Evolutionary conservation across 768 basidiomycete genomes (phyloP).

Genomic region (Macrolepiota fuliginosa): DNA sequence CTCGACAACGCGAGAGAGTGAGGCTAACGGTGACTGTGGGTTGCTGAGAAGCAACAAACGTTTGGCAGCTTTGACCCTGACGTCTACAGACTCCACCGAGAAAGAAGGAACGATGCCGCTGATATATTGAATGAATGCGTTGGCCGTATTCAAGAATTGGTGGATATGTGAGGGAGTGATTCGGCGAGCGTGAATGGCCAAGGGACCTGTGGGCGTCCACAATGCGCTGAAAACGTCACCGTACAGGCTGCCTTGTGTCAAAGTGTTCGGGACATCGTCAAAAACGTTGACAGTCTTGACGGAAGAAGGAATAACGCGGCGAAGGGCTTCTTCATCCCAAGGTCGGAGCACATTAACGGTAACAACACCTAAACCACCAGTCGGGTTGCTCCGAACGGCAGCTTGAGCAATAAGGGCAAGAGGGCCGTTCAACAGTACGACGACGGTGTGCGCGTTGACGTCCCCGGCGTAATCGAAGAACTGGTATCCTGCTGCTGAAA

Average conservation of each 20-base stretch:
- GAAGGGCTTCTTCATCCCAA: slow-evolving; percentile 72
- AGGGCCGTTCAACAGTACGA: slow-evolving; percentile 77
- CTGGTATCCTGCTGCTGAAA: slow-evolving; percentile 61
- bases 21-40: slow-evolving; percentile 52
- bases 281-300: slow-evolving; percentile 66
- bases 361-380: slow-evolving; percentile 59
- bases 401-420: slow-evolving; percentile 64
- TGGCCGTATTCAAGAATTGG: slow-evolving; percentile 43
- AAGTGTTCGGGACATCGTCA: slow-evolving; percentile 69
- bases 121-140: slow-evolving; percentile 44
- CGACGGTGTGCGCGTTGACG: slow-evolving; percentile 53
- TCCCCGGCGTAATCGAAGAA: slow-evolving; percentile 79
- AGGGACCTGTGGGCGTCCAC: slow-evolving; percentile 35
- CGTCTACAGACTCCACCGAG: slow-evolving; percentile 13
- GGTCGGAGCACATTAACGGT: slow-evolving; percentile 80
- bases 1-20: slow-evolving; percentile 55
- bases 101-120: slow-evolving; percentile 25
- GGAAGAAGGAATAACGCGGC: slow-evolving; percentile 53
- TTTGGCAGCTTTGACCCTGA: slow-evolving; percentile 39
- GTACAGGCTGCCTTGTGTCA: slow-evolving; percentile 64
- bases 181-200: slow-evolving; percentile 52
- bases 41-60: slow-evolving; percentile 67
- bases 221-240: slow-evolving; percentile 68
- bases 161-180: slow-evolving; percentile 56
- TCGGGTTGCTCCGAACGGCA: slow-evolving; percentile 31